These are phyloP conservation scores for Phialophora verrucosa DNA, from an alignment of 2,329 filamentous ascomycete species.

Conservation along the genomic window DNA sequence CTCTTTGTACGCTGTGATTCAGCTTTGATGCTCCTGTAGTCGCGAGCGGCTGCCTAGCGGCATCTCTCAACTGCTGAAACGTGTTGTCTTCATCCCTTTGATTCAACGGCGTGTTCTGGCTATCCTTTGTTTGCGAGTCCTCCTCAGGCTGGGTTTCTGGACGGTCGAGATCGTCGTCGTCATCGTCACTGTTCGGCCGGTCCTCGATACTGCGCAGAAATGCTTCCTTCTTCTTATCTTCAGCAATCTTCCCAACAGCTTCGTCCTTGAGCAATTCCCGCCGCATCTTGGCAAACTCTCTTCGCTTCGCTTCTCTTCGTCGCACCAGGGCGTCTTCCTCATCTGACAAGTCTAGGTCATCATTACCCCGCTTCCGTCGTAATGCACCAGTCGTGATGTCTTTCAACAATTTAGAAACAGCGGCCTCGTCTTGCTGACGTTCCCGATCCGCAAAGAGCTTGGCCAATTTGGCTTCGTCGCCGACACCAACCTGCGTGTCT, in stretches of 20 bases:
- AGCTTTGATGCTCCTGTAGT: constrained; percentile 55
- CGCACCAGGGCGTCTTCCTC: constrained; percentile 86
- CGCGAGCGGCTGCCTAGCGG: constrained; percentile 42
- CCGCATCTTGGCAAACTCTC: constrained; percentile 89
- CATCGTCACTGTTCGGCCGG: constrained; percentile 69
- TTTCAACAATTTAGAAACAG: constrained; percentile 87
- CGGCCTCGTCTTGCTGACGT: constrained; percentile 79
- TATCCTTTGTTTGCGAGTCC: constrained; percentile 30
- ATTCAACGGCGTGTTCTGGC: constrained; percentile 19
- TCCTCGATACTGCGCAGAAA: constrained; percentile 92
- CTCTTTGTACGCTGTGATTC: constrained; percentile 63
- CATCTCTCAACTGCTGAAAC: constrained; percentile 40
- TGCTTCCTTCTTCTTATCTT: constrained; percentile 85
- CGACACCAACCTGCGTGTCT: constrained; percentile 70
- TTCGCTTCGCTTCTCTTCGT: constrained; percentile 77
- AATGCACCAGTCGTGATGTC: constrained; percentile 90
- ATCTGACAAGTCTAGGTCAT: constrained; percentile 85
- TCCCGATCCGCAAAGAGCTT: constrained; percentile 85
- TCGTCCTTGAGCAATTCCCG: constrained; percentile 87
- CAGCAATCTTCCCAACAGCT: constrained; percentile 85
- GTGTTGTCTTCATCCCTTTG: constrained; percentile 49
- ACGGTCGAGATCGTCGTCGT: constrained; percentile 71
- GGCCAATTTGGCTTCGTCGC: constrained; percentile 79
- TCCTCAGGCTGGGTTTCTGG: constrained; percentile 44
- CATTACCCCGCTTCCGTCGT: constrained; percentile 76